Conservation (phyloP, 1,139 yeast genomes). For the Magnusiomyces sp. region DNA sequence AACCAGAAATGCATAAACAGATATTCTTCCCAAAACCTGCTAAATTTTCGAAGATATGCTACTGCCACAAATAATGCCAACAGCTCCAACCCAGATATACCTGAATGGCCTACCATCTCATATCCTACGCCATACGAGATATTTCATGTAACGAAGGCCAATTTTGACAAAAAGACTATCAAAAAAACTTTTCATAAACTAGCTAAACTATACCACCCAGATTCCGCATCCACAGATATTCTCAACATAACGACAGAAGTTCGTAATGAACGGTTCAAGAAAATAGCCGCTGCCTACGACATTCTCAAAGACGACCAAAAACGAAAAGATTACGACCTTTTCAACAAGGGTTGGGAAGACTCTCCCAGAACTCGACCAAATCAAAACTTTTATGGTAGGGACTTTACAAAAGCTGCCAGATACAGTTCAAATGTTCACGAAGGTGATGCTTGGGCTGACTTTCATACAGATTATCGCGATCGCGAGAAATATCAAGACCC, state of each 20-base stretch:
- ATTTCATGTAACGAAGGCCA: conserved; percentile 39
- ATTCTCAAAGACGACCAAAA: conserved; percentile 51
- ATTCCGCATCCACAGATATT: conserved; percentile 32
- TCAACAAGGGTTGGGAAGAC: conserved; percentile 13
- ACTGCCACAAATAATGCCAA: not conserved
- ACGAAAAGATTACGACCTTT: conserved; percentile 37
- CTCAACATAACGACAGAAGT: conserved; percentile 14
- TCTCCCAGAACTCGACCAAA: conserved; percentile 29
- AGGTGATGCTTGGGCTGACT: conserved; percentile 22
- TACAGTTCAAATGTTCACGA: conserved; percentile 15
- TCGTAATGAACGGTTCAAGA: conserved; percentile 49
- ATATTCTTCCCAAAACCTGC: no score
- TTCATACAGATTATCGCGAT: conserved; percentile 13
- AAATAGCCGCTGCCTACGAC: conserved; percentile 65
- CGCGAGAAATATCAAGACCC: conserved; percentile 19
- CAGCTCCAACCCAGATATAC: conserved; percentile 5
- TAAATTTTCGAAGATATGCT: not conserved
- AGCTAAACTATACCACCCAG: conserved; percentile 87
- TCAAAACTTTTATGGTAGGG: conserved; percentile 21
- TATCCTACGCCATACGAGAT: conserved; percentile 72
- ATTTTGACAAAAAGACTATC: conserved; percentile 37
- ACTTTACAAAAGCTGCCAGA: conserved; percentile 10
- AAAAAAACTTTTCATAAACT: conserved; percentile 51
- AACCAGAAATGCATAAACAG: no score
- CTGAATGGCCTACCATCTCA: conserved; percentile 50